Evolutionary conservation across 306 rosid species (phyloP).

Genomic region (Purshia tridentata): DNA sequence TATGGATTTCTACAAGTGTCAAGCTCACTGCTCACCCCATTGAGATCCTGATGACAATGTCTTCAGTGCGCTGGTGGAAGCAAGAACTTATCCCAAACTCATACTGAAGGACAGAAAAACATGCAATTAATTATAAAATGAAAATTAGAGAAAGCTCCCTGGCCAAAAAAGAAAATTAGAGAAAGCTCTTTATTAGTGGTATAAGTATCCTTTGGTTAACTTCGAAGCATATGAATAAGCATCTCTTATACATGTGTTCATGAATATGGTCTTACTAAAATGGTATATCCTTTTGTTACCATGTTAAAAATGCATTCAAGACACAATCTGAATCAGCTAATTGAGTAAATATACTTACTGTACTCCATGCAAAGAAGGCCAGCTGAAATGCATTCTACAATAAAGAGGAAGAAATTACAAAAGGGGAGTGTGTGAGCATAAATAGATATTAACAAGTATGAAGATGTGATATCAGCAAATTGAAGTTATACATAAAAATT

Average conservation of each 20-base stretch:
- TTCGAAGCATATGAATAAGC: too few relatives aligned
- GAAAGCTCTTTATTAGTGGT: not conserved
- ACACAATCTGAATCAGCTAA: not conserved
- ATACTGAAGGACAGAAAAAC: conserved; percentile 35
- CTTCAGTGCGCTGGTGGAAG: conserved; percentile 44
- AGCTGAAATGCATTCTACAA: conserved; percentile 78
- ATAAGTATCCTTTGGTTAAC: not conserved
- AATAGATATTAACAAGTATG: not conserved
- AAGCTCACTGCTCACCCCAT: conserved; percentile 61
- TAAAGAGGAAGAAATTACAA: conserved; percentile 1
- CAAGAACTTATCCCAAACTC: conserved; percentile 36
- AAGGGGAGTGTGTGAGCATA: not conserved
- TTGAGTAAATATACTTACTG: conserved; percentile 41
- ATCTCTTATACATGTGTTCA: too few relatives aligned
- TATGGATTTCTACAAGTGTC: not conserved
- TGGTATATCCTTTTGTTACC: too few relatives aligned
- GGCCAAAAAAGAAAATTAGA: conserved; percentile 9
- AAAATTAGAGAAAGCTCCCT: conserved; percentile 8
- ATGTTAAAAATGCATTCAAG: too few relatives aligned
- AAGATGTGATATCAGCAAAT: not conserved
- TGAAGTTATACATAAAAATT: not conserved
- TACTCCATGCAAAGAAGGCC: conserved; percentile 69
- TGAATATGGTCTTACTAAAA: too few relatives aligned
- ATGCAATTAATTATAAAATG: not conserved
- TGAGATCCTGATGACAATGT: conserved; percentile 51